These are phyloP conservation scores for Pseudofabraea citricarpa DNA, from an alignment of 2,329 filamentous ascomycete species.

Conservation along the genomic window DNA sequence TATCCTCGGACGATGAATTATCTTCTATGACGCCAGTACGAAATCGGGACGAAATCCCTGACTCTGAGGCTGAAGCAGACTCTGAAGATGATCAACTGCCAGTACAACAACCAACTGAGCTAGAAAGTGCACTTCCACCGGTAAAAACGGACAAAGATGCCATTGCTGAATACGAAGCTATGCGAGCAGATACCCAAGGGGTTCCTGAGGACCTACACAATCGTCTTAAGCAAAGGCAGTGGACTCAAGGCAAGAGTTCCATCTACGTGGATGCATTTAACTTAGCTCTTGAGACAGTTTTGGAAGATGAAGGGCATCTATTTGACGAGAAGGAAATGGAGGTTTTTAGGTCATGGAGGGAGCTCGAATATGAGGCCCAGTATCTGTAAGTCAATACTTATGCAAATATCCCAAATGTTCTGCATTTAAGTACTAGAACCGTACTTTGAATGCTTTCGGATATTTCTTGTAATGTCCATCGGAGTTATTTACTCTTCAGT, in stretches of 20 bases:
- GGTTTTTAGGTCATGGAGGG: slow-evolving; percentile 73
- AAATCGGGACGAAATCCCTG: slow-evolving; percentile 28
- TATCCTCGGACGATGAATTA: slow-evolving; percentile 20
- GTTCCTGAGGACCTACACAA: slow-evolving; percentile 36
- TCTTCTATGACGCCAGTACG: slow-evolving; percentile 6
- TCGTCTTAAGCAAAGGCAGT: slow-evolving; percentile 53
- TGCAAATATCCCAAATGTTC: neutral
- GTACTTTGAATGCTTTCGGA: too few species aligned
- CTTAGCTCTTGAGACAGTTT: slow-evolving; percentile 80
- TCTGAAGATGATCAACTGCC: slow-evolving; percentile 26
- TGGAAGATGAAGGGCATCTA: slow-evolving; percentile 82
- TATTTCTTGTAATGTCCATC: too few species aligned
- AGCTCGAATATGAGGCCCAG: slow-evolving; percentile 76
- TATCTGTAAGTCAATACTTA: slow-evolving; percentile 65
- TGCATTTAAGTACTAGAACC: too few species aligned
- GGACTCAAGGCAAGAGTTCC: slow-evolving; percentile 75
- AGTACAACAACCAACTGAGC: slow-evolving; percentile 50
- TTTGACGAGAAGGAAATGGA: slow-evolving; percentile 75
- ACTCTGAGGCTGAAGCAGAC: slow-evolving; percentile 30
- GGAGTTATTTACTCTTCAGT: too few species aligned
- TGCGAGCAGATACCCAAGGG: slow-evolving; percentile 34
- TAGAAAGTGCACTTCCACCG: slow-evolving; percentile 67
- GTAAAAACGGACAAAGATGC: slow-evolving; percentile 65
- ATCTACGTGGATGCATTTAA: slow-evolving; percentile 99
- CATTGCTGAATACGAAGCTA: slow-evolving; percentile 74